These are phyloP conservation scores for Nakaseomyces delphensis DNA, from an alignment of 1,139 yeast genomes.

Conservation along the genomic window DNA sequence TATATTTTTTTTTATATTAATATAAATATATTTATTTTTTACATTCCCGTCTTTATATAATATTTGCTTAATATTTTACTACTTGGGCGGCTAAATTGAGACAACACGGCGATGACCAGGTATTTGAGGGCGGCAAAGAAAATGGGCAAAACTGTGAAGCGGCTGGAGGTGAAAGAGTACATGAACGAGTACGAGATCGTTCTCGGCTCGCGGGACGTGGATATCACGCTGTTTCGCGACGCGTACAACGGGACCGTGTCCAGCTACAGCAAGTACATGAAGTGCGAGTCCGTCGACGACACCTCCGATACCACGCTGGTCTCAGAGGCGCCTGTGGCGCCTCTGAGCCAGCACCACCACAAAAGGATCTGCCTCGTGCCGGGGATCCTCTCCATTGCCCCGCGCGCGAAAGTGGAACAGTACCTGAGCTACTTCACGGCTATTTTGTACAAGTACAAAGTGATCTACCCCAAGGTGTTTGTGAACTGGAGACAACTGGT, in stretches of 20 bases:
- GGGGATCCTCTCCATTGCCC: background rate
- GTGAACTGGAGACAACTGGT: slow-evolving; percentile 1
- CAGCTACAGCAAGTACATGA: background rate
- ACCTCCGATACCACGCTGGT: background rate
- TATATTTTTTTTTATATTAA: background rate
- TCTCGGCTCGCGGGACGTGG: no score
- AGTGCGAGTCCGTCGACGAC: background rate
- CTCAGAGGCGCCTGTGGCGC: background rate
- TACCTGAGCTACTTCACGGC: background rate
- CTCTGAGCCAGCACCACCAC: no score
- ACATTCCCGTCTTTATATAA: background rate
- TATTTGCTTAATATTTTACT: background rate
- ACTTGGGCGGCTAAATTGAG: background rate
- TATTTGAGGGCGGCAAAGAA: no score
- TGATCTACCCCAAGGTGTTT: background rate
- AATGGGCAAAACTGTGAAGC: background rate
- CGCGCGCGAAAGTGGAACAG: background rate
- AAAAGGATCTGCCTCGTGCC: no score
- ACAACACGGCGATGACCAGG: no score
- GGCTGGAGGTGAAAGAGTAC: background rate
- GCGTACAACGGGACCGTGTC: background rate
- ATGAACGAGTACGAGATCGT: background rate
- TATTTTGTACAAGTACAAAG: background rate
- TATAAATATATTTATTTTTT: no score
- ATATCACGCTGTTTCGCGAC: background rate